Evolutionary conservation across 1,284 basidiomycete species (phyloP), one percentile per base, ranked within the genome.

Genomic region (Leccinum angustisporum): DNA sequence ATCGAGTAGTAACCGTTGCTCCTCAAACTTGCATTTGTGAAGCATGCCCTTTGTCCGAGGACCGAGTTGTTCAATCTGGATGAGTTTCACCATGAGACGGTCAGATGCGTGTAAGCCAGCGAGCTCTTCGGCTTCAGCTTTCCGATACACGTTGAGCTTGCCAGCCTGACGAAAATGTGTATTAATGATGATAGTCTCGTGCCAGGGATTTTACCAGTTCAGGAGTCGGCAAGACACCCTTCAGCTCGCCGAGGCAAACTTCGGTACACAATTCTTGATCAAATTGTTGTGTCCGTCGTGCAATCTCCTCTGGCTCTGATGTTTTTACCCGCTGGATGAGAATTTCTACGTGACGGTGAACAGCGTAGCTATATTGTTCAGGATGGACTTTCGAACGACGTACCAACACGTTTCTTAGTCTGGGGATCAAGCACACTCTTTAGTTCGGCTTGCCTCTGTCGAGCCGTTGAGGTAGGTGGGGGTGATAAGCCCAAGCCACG

Each of bases 41-140:
- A 98, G 80, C 94, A 99, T 96, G 13, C 95, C 91, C 70, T 97
- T 90, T 64, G 98, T 90, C 30, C 97, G 89, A 55, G 94, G 91
- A 30, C 84, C 86, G n/a, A 99, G 82, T 57, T 95, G 91, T 52
- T 97, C 89, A 51, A 98, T 95, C 72, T 98, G 95, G 73, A 99
- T 97, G 50, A 98, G 82, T 68, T 97, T 91, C 43, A 99, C 95
- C 88, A 99, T 96, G 51, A 99, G 84, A 27, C 97, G 87, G 78
- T 99, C 97, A 8, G 97, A 92, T 3, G 93, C 91, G 77, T 98
- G 97, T 33, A 99, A 81, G 53, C 87, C 85, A 46, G 88, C 88
- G 18, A 99, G 84, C 71, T 98, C 95, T 68, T 92, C 92, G n/a
- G 89, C 85, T 61, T 90, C 88, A 7, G 93, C 85, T 70, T 93